phyloP scores from a whole-genome alignment of 1,284 basidiomycete genomes.

The Clitocybe nebularis region DNA sequence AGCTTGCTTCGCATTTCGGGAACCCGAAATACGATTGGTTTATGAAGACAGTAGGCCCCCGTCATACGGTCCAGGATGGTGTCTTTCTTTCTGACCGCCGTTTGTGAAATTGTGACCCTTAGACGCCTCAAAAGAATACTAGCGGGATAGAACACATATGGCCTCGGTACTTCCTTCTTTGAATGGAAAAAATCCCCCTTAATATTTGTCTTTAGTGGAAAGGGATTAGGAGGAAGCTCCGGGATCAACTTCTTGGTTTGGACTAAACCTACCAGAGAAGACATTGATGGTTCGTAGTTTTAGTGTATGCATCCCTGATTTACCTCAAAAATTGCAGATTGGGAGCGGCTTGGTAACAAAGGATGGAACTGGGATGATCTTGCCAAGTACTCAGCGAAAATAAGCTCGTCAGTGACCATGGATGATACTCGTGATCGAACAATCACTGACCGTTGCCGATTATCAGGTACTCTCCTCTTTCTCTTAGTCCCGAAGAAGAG shows the following conservation, averaged over 20 bases:
- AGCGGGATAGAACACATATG: constrained; percentile 8
- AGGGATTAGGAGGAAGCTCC: constrained; percentile 26
- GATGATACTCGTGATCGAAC: too few species aligned
- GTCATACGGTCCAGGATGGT: not conserved
- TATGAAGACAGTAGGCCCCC: not conserved
- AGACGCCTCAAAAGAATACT: constrained; percentile 10
- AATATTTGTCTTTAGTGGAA: constrained; percentile 7
- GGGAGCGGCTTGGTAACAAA: constrained; percentile 24
- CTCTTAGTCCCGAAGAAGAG: constrained; percentile 10
- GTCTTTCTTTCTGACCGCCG: not conserved
- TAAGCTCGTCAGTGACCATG: constrained; percentile 25
- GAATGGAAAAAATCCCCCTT: not conserved
- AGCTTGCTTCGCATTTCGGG: not conserved
- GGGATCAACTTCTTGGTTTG: constrained; percentile 29
- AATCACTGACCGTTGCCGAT: not conserved
- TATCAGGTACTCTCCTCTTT: constrained; percentile 16
- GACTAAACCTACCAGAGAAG: constrained; percentile 25
- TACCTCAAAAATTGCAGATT: not conserved
- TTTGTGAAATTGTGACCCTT: not conserved
- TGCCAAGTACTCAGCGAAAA: constrained; percentile 28
- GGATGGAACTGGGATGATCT: constrained; percentile 43
- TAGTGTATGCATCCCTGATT: not conserved
- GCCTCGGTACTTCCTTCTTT: constrained; percentile 13
- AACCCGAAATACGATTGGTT: constrained; percentile 5
- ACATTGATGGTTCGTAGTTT: constrained; percentile 22